These are phyloP conservation scores for Eucalyptus cloeziana DNA, from an alignment of 345 rosid species.

Conservation along the genomic window DNA sequence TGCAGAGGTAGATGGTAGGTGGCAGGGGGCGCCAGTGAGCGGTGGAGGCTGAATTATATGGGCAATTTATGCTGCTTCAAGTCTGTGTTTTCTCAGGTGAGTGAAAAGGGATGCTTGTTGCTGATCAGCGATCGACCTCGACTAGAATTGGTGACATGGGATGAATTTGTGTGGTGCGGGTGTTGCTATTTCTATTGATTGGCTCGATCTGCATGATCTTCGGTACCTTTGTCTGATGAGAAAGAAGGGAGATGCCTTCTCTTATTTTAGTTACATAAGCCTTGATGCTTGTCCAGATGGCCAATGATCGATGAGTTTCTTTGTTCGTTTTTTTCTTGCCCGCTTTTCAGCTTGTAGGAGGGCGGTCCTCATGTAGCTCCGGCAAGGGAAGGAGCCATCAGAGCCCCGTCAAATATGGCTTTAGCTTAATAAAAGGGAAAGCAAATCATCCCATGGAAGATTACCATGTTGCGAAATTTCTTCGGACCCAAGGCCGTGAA, in stretches of 20 bases:
- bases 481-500: slow-evolving; percentile 27
- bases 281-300: background rate
- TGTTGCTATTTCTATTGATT: background rate
- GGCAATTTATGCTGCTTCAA: slow-evolving; percentile 31
- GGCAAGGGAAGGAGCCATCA: slow-evolving; percentile 53
- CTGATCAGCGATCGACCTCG: background rate
- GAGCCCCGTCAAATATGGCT: slow-evolving; percentile 44
- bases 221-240: background rate
- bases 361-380: slow-evolving; percentile 35
- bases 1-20: slow-evolving; percentile 8
- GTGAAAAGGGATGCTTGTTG: background rate
- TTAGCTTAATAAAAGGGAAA: slow-evolving; percentile 55
- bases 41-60: slow-evolving; percentile 10
- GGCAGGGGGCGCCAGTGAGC: background rate
- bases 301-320: background rate
- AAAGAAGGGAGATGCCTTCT: background rate
- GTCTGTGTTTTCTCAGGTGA: slow-evolving; percentile 23
- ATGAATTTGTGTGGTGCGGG: background rate
- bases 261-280: background rate
- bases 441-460: slow-evolving; percentile 82
- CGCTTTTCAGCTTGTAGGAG: slow-evolving; percentile 19
- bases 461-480: slow-evolving; percentile 58
- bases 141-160: background rate
- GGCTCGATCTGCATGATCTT: background rate
- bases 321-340: background rate